These are phyloP conservation scores for Croton setiger DNA, from an alignment of 441 rosid species.

Conservation along the genomic window DNA sequence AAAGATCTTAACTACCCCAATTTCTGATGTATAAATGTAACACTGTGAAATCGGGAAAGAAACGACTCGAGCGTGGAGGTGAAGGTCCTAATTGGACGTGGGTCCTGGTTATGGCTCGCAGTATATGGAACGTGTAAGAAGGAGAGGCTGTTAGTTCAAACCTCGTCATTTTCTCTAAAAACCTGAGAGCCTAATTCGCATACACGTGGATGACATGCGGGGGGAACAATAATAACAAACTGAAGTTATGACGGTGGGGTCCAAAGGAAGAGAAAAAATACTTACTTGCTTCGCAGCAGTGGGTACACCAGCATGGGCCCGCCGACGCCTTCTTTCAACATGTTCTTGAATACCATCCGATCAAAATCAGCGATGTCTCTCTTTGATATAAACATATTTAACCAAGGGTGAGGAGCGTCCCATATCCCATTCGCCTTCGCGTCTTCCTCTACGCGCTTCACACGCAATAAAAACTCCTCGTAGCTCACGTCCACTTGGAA, in stretches of 20 bases:
- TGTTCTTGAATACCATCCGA: constrained; percentile 57
- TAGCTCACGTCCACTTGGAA: constrained; percentile 59
- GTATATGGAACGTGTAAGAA: constrained; percentile 8
- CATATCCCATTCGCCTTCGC: constrained; percentile 65
- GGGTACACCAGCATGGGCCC: constrained; percentile 96
- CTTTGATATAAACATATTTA: constrained; percentile 72
- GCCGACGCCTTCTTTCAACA: constrained; percentile 65
- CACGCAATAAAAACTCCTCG: constrained; percentile 71
- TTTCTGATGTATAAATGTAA: not conserved
- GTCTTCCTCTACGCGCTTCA: constrained; percentile 51
- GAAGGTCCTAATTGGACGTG: not conserved
- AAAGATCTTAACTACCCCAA: not conserved
- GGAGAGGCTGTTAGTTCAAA: constrained; percentile 5
- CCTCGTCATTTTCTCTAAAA: constrained; percentile 26
- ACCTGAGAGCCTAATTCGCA: constrained; percentile 9
- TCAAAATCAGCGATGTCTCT: constrained; percentile 56
- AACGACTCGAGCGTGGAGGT: not conserved
- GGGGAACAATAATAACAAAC: constrained; percentile 15
- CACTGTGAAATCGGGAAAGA: not conserved
- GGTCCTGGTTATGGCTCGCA: not conserved
- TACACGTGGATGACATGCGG: constrained; percentile 36
- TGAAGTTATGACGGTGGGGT: constrained; percentile 13
- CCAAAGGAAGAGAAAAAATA: not conserved
- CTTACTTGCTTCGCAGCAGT: constrained; percentile 74
- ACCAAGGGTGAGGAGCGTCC: constrained; percentile 95